phyloP scores from a whole-genome alignment of 1,284 basidiomycete species.

The Leccinum subrobustum region DNA sequence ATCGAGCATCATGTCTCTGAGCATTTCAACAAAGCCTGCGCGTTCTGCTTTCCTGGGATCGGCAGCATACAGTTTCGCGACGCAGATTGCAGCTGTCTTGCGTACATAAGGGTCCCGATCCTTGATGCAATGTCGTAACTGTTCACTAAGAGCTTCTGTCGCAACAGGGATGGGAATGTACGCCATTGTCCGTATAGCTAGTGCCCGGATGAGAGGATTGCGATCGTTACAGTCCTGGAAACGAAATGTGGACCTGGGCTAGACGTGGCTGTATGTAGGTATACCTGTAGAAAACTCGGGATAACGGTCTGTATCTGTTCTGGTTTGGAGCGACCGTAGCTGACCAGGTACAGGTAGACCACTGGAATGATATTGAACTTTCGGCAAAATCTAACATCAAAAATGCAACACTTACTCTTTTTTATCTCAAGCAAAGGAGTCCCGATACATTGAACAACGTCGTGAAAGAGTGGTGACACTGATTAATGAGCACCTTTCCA shows the following conservation, averaged over 20 bases:
- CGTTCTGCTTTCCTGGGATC: slow-evolving; percentile 85
- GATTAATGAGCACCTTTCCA: slow-evolving; percentile 18
- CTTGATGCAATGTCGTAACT: slow-evolving; percentile 83
- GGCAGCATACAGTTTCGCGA: slow-evolving; percentile 87
- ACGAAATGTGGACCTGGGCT: slow-evolving; percentile 4
- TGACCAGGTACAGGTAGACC: slow-evolving; percentile 92
- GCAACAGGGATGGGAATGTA: slow-evolving; percentile 88
- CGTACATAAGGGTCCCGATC: slow-evolving; percentile 95
- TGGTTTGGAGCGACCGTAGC: slow-evolving; percentile 86
- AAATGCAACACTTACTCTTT: slow-evolving; percentile 72
- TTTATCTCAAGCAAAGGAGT: slow-evolving; percentile 95
- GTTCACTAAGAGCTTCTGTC: slow-evolving; percentile 78
- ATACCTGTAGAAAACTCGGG: slow-evolving; percentile 84
- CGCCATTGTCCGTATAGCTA: slow-evolving; percentile 95
- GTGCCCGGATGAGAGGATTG: slow-evolving; percentile 88
- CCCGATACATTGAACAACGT: slow-evolving; percentile 86
- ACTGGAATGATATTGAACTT: slow-evolving; percentile 47
- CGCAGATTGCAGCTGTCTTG: slow-evolving; percentile 93
- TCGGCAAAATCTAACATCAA: background rate
- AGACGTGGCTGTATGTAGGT: slow-evolving; percentile 10
- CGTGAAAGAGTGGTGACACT: slow-evolving; percentile 94
- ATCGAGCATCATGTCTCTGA: slow-evolving; percentile 89
- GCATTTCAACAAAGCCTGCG: slow-evolving; percentile 80
- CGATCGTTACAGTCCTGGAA: slow-evolving; percentile 85
- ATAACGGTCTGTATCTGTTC: slow-evolving; percentile 89